These are phyloP conservation scores for Gyrodon lividus DNA, from an alignment of 768 basidiomycete species.

Conservation along the genomic window DNA sequence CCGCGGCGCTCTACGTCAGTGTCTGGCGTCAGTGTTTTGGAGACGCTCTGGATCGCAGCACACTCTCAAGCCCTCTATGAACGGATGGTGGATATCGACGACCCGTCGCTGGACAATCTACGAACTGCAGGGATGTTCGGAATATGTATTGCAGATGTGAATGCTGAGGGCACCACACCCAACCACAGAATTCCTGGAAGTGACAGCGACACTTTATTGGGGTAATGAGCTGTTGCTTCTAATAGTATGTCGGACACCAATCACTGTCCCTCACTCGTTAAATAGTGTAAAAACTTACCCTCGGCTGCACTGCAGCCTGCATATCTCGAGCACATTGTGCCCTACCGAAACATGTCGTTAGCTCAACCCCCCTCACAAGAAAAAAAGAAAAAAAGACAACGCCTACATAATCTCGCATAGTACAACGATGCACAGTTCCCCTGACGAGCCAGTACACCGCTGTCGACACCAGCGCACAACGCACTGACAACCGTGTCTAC, in stretches of 20 bases:
- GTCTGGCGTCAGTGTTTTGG: conserved; percentile 11
- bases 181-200: neutral
- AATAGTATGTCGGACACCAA: neutral
- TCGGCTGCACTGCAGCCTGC: no score
- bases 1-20: neutral
- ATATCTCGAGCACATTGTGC: conserved; percentile 3
- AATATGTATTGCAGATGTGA: neutral
- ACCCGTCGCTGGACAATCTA: neutral
- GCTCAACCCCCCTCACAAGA: neutral
- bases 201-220: neutral
- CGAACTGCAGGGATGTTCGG: conserved; percentile 11
- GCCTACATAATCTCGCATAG: neutral
- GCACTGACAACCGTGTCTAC: neutral
- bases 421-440: neutral
- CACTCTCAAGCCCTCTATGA: conserved; percentile 4
- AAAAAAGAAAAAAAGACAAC: neutral
- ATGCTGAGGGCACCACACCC: no score
- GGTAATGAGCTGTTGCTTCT: neutral
- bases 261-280: no score
- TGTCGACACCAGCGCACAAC: neutral
- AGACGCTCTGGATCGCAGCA: conserved; percentile 9
- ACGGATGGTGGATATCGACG: neutral
- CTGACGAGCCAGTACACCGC: neutral
- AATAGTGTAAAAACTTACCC: neutral
- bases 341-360: neutral